Conservation (phyloP, 2,329 filamentous ascomycete species). For the Fusarium brevicatenulatum region DNA sequence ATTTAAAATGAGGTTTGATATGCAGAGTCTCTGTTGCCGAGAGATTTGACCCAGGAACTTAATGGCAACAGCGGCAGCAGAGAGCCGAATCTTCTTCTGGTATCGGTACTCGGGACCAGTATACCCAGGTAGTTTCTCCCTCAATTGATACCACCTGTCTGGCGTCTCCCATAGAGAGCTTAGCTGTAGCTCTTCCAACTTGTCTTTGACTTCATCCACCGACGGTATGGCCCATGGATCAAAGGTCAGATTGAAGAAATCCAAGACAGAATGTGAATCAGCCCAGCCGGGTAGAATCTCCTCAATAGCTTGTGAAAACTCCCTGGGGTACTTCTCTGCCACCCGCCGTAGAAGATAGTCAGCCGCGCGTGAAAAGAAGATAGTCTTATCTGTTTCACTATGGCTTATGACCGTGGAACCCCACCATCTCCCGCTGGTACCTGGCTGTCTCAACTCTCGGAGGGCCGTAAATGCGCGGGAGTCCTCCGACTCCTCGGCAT, state of each 20-base stretch:
- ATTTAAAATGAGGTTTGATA: not conserved
- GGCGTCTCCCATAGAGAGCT: not conserved
- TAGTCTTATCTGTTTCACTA: not conserved
- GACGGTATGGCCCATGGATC: not conserved
- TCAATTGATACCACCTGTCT: not conserved
- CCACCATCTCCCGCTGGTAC: not conserved
- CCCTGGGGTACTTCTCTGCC: not conserved
- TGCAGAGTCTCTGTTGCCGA: not conserved
- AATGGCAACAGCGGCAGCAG: constrained; percentile 8
- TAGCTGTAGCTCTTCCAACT: not conserved
- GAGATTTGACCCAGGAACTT: constrained; percentile 1
- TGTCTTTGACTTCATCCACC: not conserved
- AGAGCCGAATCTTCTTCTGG: not conserved
- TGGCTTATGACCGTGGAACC: not conserved
- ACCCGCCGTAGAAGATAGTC: not conserved
- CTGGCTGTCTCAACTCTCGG: not conserved
- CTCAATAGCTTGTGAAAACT: not conserved
- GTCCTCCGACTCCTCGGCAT: no score
- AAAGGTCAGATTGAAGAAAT: not conserved
- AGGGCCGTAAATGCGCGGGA: not conserved
- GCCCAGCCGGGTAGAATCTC: not conserved
- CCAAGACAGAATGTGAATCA: not conserved
- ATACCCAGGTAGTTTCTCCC: not conserved
- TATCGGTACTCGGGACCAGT: not conserved
- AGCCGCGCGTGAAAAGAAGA: not conserved